Conservation (phyloP, 2,329 filamentous ascomycete species). For the Diaporthe sp. region DNA sequence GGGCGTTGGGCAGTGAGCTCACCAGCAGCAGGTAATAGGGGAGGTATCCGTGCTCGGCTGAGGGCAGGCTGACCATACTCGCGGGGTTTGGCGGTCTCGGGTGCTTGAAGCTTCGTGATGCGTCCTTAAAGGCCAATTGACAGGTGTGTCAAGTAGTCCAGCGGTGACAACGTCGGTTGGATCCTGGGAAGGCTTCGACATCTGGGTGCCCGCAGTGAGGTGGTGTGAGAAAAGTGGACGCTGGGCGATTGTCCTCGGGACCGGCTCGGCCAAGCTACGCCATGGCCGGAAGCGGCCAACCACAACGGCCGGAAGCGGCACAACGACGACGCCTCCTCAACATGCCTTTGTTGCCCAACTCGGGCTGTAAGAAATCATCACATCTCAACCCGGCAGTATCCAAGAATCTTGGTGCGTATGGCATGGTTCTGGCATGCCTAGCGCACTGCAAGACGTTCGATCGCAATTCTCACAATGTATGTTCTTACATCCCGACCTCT, state of each 20-base stretch:
- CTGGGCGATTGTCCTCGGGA: background rate
- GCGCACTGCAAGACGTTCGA: background rate
- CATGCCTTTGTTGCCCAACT: background rate
- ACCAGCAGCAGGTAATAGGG: constrained; percentile 70
- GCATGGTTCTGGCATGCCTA: background rate
- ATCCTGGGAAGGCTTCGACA: background rate
- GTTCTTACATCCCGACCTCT: background rate
- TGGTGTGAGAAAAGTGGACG: constrained; percentile 20
- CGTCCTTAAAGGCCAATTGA: background rate
- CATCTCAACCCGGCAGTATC: background rate
- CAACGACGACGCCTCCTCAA: background rate
- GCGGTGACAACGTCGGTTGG: background rate
- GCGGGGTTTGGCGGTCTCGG: background rate
- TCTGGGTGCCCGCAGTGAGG: background rate
- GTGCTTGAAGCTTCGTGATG: background rate
- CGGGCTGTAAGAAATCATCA: background rate
- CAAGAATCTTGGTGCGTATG: background rate
- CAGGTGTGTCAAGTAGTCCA: background rate
- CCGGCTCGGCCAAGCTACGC: background rate
- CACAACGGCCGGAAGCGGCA: background rate
- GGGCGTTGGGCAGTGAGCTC: constrained; percentile 40
- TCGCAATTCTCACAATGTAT: background rate
- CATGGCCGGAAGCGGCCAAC: background rate
- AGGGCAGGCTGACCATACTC: constrained; percentile 60
- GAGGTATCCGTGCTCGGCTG: constrained; percentile 62